These are phyloP conservation scores for Microbotryum intermedium DNA, from an alignment of 1,284 basidiomycete genomes.

Conservation along the genomic window DNA sequence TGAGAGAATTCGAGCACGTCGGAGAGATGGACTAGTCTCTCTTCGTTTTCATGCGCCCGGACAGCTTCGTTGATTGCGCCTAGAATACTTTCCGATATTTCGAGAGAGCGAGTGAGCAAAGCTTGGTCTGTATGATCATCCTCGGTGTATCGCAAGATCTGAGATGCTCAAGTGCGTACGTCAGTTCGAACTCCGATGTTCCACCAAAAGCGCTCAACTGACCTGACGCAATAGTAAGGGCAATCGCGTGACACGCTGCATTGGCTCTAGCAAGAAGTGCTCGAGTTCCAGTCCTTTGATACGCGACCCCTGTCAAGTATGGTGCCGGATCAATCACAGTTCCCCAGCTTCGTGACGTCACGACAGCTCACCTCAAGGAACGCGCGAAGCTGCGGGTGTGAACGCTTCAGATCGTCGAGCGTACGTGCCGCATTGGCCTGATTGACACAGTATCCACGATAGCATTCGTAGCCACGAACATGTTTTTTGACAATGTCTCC, in stretches of 20 bases:
- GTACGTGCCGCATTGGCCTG: conserved; percentile 69
- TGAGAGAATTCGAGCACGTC: conserved; percentile 49
- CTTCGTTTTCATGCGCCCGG: conserved; percentile 67
- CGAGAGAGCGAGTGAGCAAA: conserved; percentile 51
- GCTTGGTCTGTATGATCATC: conserved; percentile 49
- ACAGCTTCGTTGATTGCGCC: conserved; percentile 81
- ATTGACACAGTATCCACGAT: conserved; percentile 84
- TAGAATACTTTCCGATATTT: conserved; percentile 62
- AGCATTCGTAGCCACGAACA: conserved; percentile 54
- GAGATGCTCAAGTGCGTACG: conserved; percentile 4
- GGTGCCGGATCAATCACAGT: not conserved
- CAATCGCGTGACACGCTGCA: conserved; percentile 92
- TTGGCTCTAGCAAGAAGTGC: conserved; percentile 81
- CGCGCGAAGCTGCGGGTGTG: conserved; percentile 55
- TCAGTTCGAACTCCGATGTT: not conserved
- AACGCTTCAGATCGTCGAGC: conserved; percentile 62
- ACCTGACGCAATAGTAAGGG: conserved; percentile 77
- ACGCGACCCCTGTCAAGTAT: conserved; percentile 50
- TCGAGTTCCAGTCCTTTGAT: conserved; percentile 75
- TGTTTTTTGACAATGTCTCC: conserved; percentile 73
- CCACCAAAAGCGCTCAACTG: conserved; percentile 9
- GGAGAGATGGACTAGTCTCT: conserved; percentile 61
- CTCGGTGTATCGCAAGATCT: conserved; percentile 75
- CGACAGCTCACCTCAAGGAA: conserved; percentile 54
- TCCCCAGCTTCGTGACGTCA: no score